Evolutionary conservation across 176 grass and related monocot species (phyloP).

Genomic region (Elaeis guineensis): DNA sequence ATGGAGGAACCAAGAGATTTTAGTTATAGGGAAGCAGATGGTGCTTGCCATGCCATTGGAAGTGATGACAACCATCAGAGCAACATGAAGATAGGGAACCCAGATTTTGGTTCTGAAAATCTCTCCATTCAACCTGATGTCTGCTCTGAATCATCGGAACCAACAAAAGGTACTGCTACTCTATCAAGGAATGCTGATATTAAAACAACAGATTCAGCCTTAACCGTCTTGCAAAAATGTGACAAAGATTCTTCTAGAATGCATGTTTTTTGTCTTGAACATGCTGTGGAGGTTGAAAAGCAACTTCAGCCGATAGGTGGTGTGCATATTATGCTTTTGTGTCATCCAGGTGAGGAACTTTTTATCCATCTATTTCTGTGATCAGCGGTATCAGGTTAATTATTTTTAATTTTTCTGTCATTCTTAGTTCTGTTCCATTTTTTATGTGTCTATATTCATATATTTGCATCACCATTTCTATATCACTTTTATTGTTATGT

Average conservation of each 20-base stretch:
- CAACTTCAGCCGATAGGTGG: slow-evolving; percentile 75
- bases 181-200: slow-evolving; percentile 26
- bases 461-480: too few species aligned
- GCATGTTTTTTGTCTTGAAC: slow-evolving; percentile 99
- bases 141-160: slow-evolving; percentile 17
- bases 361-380: too few species aligned
- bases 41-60: not conserved
- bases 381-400: too few species aligned
- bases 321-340: slow-evolving; percentile 84
- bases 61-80: not conserved
- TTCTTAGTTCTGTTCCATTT: too few species aligned
- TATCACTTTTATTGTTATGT: too few species aligned
- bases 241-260: slow-evolving; percentile 85
- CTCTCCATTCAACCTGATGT: slow-evolving; percentile 26
- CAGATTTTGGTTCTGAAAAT: slow-evolving; percentile 11
- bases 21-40: not conserved
- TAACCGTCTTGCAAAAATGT: slow-evolving; percentile 39
- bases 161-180: slow-evolving; percentile 22
- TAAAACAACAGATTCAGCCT: slow-evolving; percentile 24
- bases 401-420: too few species aligned
- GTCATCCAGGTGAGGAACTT: slow-evolving; percentile 69
- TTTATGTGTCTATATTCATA: too few species aligned
- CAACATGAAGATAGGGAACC: not conserved
- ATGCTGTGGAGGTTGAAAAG: slow-evolving; percentile 83
- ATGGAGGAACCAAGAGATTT: slow-evolving; percentile 1